phyloP scores from a whole-genome alignment of 73 alveolate species.

The Paramecium caudatum region DNA sequence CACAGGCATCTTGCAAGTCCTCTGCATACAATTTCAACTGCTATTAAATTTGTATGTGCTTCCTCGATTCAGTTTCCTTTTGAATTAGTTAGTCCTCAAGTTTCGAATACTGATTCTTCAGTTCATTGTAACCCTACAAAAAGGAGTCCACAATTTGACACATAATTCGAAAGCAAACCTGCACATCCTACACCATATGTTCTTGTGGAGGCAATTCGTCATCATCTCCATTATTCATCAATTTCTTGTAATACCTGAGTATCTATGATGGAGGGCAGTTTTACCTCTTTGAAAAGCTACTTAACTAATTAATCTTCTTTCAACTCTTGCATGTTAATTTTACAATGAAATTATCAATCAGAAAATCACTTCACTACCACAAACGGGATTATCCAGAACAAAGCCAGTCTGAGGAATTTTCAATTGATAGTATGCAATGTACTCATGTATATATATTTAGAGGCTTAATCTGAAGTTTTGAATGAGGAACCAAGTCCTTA shows the following conservation, averaged over 20 bases:
- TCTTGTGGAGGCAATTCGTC: constrained; percentile 23
- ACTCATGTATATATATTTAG: neutral
- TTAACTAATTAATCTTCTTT: constrained; percentile 9
- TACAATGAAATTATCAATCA: constrained; percentile 14
- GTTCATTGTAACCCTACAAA: constrained; percentile 24
- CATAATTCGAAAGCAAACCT: constrained; percentile 57
- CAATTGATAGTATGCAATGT: neutral
- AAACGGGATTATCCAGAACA: neutral
- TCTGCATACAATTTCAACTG: constrained; percentile 51
- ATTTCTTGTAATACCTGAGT: constrained; percentile 8
- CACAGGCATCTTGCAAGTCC: constrained; percentile 25
- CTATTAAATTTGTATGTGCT: constrained; percentile 16
- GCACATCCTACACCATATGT: constrained; percentile 34
- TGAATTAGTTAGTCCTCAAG: constrained; percentile 10
- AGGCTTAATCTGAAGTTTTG: neutral
- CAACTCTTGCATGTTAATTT: neutral
- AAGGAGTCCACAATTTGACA: constrained; percentile 57
- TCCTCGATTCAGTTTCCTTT: constrained; percentile 19
- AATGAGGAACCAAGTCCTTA: neutral
- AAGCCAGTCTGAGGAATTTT: neutral
- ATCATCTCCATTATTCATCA: constrained; percentile 18
- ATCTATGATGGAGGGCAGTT: constrained; percentile 17
- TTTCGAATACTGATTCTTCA: neutral
- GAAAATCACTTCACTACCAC: neutral
- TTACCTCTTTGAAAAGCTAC: constrained; percentile 44